phyloP scores from a whole-genome alignment of 139 green algal species.

The Haematococcus lacustris region DNA sequence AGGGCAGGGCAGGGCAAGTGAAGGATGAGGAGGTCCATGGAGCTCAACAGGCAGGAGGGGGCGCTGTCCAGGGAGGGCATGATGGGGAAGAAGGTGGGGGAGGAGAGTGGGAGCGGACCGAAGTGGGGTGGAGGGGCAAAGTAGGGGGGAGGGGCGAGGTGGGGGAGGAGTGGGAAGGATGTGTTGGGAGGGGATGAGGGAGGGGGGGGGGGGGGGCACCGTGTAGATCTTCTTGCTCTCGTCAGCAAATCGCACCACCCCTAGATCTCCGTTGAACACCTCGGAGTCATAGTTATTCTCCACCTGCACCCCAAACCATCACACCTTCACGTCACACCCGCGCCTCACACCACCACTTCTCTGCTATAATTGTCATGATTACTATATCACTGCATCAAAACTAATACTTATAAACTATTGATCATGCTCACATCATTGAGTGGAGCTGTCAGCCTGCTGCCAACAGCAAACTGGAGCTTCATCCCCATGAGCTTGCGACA shows the following conservation, averaged over 20 bases:
- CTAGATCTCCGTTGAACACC: slow-evolving; percentile 80
- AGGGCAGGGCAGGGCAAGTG: too few relatives aligned
- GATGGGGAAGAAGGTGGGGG: background rate
- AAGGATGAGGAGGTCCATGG: background rate
- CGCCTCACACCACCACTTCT: too few relatives aligned
- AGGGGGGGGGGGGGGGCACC: background rate
- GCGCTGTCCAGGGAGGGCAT: background rate
- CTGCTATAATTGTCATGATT: too few relatives aligned
- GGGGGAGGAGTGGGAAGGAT: background rate
- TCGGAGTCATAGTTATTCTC: slow-evolving; percentile 70
- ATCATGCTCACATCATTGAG: too few relatives aligned
- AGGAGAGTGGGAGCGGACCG: background rate
- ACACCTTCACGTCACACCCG: too few relatives aligned
- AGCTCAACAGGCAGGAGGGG: background rate
- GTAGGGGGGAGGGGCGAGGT: background rate
- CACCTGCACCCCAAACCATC: slow-evolving; percentile 63
- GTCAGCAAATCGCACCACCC: too few relatives aligned
- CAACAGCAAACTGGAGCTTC: too few relatives aligned
- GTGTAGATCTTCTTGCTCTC: too few relatives aligned
- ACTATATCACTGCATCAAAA: too few relatives aligned
- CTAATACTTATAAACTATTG: too few relatives aligned
- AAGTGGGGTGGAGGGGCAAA: background rate
- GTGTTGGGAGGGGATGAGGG: background rate
- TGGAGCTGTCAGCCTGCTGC: too few relatives aligned
- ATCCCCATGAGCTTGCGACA: too few relatives aligned